phyloP scores from a whole-genome alignment of 2,329 filamentous ascomycete genomes.

The Trichoderma sp. region DNA sequence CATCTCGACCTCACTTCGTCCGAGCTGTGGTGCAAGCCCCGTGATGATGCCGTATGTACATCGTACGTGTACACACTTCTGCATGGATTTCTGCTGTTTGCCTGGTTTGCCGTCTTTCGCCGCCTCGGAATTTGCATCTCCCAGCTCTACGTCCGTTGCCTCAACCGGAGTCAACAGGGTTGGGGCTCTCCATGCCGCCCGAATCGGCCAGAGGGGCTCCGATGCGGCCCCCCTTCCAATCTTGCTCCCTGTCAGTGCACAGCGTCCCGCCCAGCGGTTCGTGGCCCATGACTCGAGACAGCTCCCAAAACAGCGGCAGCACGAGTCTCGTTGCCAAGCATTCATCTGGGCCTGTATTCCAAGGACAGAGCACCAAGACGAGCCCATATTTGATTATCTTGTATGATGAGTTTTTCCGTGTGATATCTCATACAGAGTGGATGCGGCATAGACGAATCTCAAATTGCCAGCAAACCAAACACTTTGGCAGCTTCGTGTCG shows the following conservation, averaged over 20 bases:
- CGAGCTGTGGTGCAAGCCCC: neutral
- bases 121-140: constrained; percentile 17
- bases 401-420: no score
- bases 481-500: neutral
- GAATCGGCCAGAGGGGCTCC: constrained; percentile 17
- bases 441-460: no score
- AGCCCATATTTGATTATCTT: neutral
- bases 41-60: neutral
- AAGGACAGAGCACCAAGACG: neutral
- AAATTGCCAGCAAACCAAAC: no score
- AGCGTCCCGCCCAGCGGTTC: constrained; percentile 4
- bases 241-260: neutral
- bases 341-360: neutral
- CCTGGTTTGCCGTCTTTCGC: neutral
- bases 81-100: neutral
- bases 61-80: neutral
- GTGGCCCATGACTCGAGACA: constrained; percentile 16
- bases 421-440: no score
- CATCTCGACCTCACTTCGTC: neutral
- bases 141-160: neutral
- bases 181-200: constrained; percentile 7
- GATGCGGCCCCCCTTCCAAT: constrained; percentile 9
- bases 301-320: constrained; percentile 7
- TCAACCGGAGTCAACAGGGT: neutral
- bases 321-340: constrained; percentile 4